Percentiles rank a stretch among this genome's conserved stretches.
These are phyloP conservation scores for Metarhizium anisopliae DNA, from an alignment of 2,329 filamentous ascomycete species.

Conservation along the genomic window DNA sequence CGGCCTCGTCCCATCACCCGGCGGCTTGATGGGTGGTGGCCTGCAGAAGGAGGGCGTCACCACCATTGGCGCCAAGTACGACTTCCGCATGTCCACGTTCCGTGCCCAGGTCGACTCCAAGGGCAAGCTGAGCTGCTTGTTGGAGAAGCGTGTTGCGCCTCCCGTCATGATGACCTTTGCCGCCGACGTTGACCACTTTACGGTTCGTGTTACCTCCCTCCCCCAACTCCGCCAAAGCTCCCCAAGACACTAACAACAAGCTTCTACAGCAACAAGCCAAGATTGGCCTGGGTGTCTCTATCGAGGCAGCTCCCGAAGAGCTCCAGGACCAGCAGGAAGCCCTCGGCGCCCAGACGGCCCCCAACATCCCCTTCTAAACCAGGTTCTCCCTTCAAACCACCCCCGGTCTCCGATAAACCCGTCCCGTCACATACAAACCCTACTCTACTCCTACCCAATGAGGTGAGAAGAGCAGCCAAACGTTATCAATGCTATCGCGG, in stretches of 20 bases:
- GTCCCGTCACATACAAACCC: slow-evolving; percentile 8
- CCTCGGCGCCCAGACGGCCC: slow-evolving; percentile 37
- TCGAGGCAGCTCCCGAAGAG: slow-evolving; percentile 78
- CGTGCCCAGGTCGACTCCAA: slow-evolving; percentile 91
- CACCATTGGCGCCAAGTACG: slow-evolving; percentile 92
- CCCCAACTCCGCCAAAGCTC: neutral
- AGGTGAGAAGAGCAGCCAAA: slow-evolving; percentile 8
- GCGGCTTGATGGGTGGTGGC: slow-evolving; percentile 66
- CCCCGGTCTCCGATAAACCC: slow-evolving; percentile 6
- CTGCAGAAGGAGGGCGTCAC: slow-evolving; percentile 80
- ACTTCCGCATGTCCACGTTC: slow-evolving; percentile 93
- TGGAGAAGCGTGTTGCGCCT: slow-evolving; percentile 93
- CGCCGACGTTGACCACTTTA: slow-evolving; percentile 90
- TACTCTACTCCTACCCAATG: slow-evolving; percentile 13
- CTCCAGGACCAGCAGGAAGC: slow-evolving; percentile 75
- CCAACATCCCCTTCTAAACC: slow-evolving; percentile 58
- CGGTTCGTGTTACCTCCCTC: slow-evolving; percentile 50
- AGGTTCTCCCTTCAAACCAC: neutral
- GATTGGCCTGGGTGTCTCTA: slow-evolving; percentile 86
- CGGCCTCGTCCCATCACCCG: slow-evolving; percentile 59
- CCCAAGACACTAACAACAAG: slow-evolving; percentile 5
- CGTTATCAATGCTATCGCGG: neutral
- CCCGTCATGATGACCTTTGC: slow-evolving; percentile 91
- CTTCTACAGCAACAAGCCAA: slow-evolving; percentile 75
- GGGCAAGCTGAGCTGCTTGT: slow-evolving; percentile 82